Evolutionary conservation across 177 flowering plant genomes (phyloP), one percentile per base, ranked within the genome.

Genomic region (Telopea speciosissima): DNA sequence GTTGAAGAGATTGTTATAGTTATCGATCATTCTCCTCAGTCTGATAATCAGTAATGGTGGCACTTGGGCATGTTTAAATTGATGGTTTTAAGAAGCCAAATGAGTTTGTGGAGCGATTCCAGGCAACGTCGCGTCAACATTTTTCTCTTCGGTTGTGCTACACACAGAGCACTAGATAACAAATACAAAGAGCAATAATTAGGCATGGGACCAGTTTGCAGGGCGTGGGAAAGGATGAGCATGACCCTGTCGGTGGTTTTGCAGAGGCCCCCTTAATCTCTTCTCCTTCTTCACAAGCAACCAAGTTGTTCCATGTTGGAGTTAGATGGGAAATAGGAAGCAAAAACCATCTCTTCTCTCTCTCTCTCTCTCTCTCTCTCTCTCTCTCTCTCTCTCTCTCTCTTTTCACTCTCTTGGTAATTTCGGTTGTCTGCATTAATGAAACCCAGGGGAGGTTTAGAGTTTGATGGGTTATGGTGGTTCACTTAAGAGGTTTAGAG

Each of bases 201-300:
- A 79, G 77, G 56, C 67, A 70, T 70, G 73, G 84, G n/a, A n/a
- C n/a, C n/a, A n/a, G n/a, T n/a, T n/a, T n/a, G n/a, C n/a, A n/a
- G n/a, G n/a, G n/a, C n/a, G 71, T 73, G 82, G 79, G 72, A 82
- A 85, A 80, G 81, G 74, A 80, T 69, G 79, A 83, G 82, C 88
- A 80, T 80, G 87, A 77, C 63, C 56, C 65, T 85, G 88, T 87
- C 88, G 85, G 87, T 75, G 76, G 83, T 81, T 87, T 74, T 68
- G 70, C 65, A 74, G 69, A 69, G 72, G 16, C 45, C 17, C 62
- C 70, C 24, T 40, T 19, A 68, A 56, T 61, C 76, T 72, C 68
- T 52, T 70, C 63, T 67, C 61, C 28, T 67, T 44, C 28, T 70
- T 54, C 68, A 65, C 77, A 72, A 71, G 23, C 77, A 77, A 72